Evolutionary conservation across 495 filamentous ascomycete genomes (phyloP).

Genomic region (Penicillium alfredii): DNA sequence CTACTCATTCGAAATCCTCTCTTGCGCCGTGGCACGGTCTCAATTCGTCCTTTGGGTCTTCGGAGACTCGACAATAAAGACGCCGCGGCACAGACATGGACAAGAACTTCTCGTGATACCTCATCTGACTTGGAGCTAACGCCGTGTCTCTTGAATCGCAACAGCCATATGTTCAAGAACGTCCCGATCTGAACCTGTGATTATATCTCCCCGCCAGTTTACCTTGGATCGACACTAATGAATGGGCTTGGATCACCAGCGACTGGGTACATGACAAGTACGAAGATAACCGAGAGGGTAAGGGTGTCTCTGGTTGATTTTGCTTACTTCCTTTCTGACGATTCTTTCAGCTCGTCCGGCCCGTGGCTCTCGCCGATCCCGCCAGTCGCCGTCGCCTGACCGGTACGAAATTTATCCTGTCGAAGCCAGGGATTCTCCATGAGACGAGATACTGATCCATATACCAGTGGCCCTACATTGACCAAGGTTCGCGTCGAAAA

Average conservation of each 20-base stretch:
- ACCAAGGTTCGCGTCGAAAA: constrained; percentile 83
- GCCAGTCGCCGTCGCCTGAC: constrained; percentile 44
- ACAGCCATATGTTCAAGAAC: constrained; percentile 53
- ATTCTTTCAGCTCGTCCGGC: constrained; percentile 21
- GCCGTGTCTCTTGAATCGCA: constrained; percentile 39
- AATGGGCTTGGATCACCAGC: constrained; percentile 36
- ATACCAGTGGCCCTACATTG: constrained; percentile 40
- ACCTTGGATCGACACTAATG: constrained; percentile 10
- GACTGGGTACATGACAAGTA: constrained; percentile 92
- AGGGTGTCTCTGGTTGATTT: constrained; percentile 15
- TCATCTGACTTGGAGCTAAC: constrained; percentile 52
- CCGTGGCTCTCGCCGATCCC: constrained; percentile 35
- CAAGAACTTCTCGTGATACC: constrained; percentile 40
- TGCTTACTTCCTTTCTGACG: constrained; percentile 35
- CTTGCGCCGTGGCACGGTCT: constrained; percentile 37
- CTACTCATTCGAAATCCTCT: constrained; percentile 34
- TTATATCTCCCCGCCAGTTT: constrained; percentile 2
- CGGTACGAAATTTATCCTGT: constrained; percentile 39
- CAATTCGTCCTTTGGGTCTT: constrained; percentile 26
- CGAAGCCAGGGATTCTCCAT: constrained; percentile 3
- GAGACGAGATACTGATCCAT: constrained; percentile 15
- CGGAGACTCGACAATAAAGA: constrained; percentile 28
- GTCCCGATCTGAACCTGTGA: constrained; percentile 52
- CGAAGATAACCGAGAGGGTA: constrained; percentile 56
- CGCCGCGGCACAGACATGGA: constrained; percentile 30